Conservation (phyloP, 1,139 yeast genomes). For the Suhomyces anneliseae region DNA sequence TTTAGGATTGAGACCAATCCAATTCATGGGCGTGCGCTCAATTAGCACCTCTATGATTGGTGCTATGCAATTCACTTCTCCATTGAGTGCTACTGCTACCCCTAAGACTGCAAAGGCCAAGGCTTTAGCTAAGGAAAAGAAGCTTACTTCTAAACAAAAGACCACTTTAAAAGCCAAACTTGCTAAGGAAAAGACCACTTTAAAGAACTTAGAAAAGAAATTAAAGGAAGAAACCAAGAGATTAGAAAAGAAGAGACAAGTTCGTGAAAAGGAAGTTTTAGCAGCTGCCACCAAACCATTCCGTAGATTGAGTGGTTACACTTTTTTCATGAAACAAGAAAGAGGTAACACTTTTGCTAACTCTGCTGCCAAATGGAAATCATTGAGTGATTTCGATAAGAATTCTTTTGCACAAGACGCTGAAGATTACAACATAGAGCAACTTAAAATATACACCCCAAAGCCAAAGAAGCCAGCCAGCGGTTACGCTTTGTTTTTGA, state of each 20-base stretch:
- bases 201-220: constrained; percentile 21
- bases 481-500: constrained; percentile 33
- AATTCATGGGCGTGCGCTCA: constrained; percentile 1
- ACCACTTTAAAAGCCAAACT: constrained; percentile 16
- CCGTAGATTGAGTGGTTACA: constrained; percentile 30
- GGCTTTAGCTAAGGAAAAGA: constrained; percentile 9
- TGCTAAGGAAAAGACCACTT: constrained; percentile 25
- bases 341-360: constrained; percentile 17
- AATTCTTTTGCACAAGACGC: constrained; percentile 25
- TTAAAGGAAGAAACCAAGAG: constrained; percentile 19
- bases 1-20: constrained; percentile 3
- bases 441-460: constrained; percentile 27
- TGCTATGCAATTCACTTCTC: constrained; percentile 1
- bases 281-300: constrained; percentile 29
- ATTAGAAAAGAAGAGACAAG: constrained; percentile 15
- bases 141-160: constrained; percentile 13
- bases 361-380: constrained; percentile 24
- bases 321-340: constrained; percentile 29
- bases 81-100: constrained; percentile 4
- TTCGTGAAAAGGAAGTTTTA: constrained; percentile 17
- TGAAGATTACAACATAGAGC: constrained; percentile 29
- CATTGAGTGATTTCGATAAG: constrained; percentile 29
- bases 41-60: constrained; percentile 1
- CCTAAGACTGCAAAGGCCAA: constrained; percentile 1
- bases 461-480: constrained; percentile 36